phyloP scores from a whole-genome alignment of 2,329 filamentous ascomycete genomes.

The Aspergillus aculeatinus region DNA sequence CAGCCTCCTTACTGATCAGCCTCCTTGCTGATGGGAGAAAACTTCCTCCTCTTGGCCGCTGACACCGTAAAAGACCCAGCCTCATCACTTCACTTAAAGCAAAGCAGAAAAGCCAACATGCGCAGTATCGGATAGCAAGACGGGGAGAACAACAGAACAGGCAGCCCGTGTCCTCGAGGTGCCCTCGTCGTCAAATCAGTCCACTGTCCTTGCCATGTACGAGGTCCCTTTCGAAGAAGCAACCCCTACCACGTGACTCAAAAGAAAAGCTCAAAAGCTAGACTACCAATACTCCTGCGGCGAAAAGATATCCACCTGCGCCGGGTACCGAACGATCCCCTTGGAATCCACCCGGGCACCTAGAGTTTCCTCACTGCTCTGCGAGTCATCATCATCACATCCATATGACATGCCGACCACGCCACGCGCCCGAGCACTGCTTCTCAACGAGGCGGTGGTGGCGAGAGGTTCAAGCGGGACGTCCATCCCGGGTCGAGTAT shows the following conservation, averaged over 20 bases:
- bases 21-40: too few relatives aligned
- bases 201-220: not conserved
- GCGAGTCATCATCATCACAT: not conserved
- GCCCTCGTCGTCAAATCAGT: too few relatives aligned
- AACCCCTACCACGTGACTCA: not conserved
- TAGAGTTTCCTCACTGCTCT: not conserved
- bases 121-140: too few relatives aligned
- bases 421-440: not conserved
- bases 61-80: too few relatives aligned
- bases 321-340: not conserved
- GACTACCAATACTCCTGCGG: not conserved
- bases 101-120: too few relatives aligned
- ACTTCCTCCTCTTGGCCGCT: too few relatives aligned
- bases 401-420: not conserved
- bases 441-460: not conserved
- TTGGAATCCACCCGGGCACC: not conserved
- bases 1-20: too few relatives aligned
- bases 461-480: not conserved
- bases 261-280: not conserved
- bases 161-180: too few relatives aligned
- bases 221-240: too few relatives aligned
- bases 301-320: not conserved
- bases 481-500: conserved; percentile 16
- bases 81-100: too few relatives aligned
- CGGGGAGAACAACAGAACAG: too few relatives aligned